Evolutionary conservation across 163 green algal genomes (phyloP).

Genomic region (Botryococcus braunii): DNA sequence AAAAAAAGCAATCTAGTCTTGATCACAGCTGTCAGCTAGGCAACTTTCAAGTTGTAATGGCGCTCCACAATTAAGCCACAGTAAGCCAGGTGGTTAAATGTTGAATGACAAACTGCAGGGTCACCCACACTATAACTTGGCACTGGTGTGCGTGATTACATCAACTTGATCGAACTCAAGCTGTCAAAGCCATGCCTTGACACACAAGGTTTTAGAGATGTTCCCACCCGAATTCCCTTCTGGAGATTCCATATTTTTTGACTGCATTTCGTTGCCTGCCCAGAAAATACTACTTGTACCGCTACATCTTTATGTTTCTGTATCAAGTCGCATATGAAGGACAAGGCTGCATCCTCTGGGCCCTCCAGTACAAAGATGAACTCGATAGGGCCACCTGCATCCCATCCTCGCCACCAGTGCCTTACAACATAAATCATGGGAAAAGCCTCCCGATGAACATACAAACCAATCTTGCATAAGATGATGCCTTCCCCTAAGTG

Average conservation of each 20-base stretch:
- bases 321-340: constrained; percentile 16
- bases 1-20: too few species aligned
- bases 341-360: constrained; percentile 33
- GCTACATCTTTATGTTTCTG: not conserved
- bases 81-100: too few species aligned
- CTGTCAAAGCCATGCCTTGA: too few species aligned
- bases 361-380: constrained; percentile 72
- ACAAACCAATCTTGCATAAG: not conserved
- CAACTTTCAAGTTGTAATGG: too few species aligned
- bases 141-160: too few species aligned
- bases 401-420: not conserved
- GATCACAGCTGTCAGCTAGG: too few species aligned
- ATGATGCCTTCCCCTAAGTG: not conserved
- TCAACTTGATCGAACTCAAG: not conserved
- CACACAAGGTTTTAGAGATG: not conserved
- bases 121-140: too few species aligned
- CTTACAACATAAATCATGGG: too few species aligned
- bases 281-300: not conserved
- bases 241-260: not conserved
- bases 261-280: not conserved
- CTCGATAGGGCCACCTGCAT: constrained; percentile 46
- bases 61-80: too few species aligned
- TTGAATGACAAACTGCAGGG: too few species aligned
- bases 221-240: not conserved
- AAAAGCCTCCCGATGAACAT: not conserved